These are phyloP conservation scores for Plasmodium adleri DNA, from an alignment of 169 alveolate species.

Conservation along the genomic window DNA sequence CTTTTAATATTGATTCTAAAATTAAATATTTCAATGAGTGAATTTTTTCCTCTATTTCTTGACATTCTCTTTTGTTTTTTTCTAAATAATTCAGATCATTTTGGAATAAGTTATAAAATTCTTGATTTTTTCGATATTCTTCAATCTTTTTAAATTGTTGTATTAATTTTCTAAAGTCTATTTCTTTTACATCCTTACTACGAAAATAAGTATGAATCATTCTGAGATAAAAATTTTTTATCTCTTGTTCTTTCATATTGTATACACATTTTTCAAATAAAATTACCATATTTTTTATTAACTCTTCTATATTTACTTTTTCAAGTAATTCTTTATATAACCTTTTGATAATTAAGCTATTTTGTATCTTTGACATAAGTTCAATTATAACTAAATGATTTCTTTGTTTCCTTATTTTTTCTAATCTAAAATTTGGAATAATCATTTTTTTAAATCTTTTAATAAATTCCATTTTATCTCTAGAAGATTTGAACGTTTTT, in stretches of 20 bases:
- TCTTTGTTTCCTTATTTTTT: conserved; percentile 61
- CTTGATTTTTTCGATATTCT: conserved; percentile 44
- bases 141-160: conserved; percentile 62
- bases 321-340: conserved; percentile 45
- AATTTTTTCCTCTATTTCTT: conserved; percentile 64
- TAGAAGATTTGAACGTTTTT: conserved; percentile 55
- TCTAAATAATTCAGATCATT: conserved; percentile 64
- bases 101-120: conserved; percentile 47
- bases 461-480: conserved; percentile 60
- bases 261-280: conserved; percentile 16
- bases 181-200: conserved; percentile 4
- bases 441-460: conserved; percentile 62
- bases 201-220: conserved; percentile 38
- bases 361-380: conserved; percentile 66
- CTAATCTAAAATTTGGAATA: conserved; percentile 64
- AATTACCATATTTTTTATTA: conserved; percentile 21
- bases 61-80: conserved; percentile 61
- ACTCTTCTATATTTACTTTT: conserved; percentile 47
- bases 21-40: conserved; percentile 51
- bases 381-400: conserved; percentile 63
- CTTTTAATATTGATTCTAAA: conserved; percentile 65
- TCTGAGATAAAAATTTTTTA: conserved; percentile 29
- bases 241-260: conserved; percentile 36
- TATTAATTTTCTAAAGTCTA: conserved; percentile 42
- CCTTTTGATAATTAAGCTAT: conserved; percentile 60